Evolutionary conservation across 1,139 yeast species (phyloP).

Genomic region (Citeromyces siamensis): DNA sequence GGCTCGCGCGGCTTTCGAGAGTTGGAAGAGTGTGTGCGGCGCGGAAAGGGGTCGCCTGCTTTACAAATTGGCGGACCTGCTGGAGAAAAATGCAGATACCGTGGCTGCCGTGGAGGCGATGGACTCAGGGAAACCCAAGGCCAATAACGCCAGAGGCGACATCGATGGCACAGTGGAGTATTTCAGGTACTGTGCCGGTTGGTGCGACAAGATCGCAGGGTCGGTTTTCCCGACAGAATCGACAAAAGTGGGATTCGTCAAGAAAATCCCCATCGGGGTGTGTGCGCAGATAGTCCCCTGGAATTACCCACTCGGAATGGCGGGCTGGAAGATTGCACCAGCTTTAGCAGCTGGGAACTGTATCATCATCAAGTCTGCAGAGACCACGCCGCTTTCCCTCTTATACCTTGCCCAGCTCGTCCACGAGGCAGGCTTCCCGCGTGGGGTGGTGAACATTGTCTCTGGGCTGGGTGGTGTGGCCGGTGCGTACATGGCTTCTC

Average conservation of each 20-base stretch:
- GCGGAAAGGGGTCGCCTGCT: constrained; percentile 30
- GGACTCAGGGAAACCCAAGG: constrained; percentile 50
- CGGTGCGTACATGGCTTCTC: constrained; percentile 36
- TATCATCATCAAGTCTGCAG: constrained; percentile 51
- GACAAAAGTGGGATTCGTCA: constrained; percentile 61
- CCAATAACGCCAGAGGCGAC: constrained; percentile 43
- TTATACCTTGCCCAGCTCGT: constrained; percentile 38
- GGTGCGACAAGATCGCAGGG: constrained; percentile 79
- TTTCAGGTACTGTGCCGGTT: constrained; percentile 69
- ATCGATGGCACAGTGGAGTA: constrained; percentile 47
- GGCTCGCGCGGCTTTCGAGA: constrained; percentile 57
- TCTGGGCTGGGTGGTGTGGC: constrained; percentile 40
- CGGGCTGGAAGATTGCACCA: constrained; percentile 60
- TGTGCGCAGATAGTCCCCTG: constrained; percentile 67
- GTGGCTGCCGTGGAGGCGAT: constrained; percentile 44
- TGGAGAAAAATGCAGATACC: constrained; percentile 33
- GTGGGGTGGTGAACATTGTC: constrained; percentile 51
- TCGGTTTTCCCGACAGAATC: constrained; percentile 56
- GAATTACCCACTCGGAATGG: constrained; percentile 66
- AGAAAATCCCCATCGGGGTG: constrained; percentile 67
- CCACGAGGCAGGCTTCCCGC: constrained; percentile 49
- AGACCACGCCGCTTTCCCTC: constrained; percentile 53
- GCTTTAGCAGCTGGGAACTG: constrained; percentile 63
- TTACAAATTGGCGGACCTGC: constrained; percentile 36
- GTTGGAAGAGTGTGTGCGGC: constrained; percentile 34